Evolutionary conservation across 2,329 filamentous ascomycete genomes (phyloP), one percentile per base, ranked within the genome.

Genomic region (Alternaria novae-zelandiae): DNA sequence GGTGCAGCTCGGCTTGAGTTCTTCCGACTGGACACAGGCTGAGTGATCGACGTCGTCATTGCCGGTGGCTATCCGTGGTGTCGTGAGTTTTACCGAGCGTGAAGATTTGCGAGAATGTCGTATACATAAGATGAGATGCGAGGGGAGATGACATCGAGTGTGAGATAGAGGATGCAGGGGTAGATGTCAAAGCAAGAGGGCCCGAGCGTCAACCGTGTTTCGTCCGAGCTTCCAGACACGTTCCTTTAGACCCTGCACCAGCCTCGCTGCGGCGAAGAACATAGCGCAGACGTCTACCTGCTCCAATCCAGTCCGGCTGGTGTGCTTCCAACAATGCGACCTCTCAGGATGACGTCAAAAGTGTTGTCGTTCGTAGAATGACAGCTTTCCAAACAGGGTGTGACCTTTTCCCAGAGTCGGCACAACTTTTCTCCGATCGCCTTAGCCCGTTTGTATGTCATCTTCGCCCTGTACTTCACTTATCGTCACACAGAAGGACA

Each of bases 1-100:
- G 66, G 66, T 68, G 66, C 66, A 63, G 64, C 36, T 50, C 21
- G 41, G 61, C 15, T 28, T 23, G 15, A 63, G 53, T 67, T 69
- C 57, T 60, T 67, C 65, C 64, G 65, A 50, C 30, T 17, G 41
- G 17, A 23, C 49, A 45, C 8, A 28, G 28, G 54, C 25, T 20
- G 36, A n/a, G 20, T 13, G 47, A 50, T 47, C 54, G 25, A 43
- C 20, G 30, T 51, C 17, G 17, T 45, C 50, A 59, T 54, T 59
- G 43, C 60, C 55, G 60, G 55, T 54, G 55, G 59, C 47, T 59
- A 62, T 53, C 17, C 55, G 11, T 32, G 20, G 12, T 32, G 20
- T 21, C 4, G 49, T 53, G 28, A 17, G 2, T 53, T 53, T 23
- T 53, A 9, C 49, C 49, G 49, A 41, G 30, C 49, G 3, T n/a